Evolutionary conservation across 2,329 filamentous ascomycete species (phyloP).

Genomic region (Ophiosphaerella herpotricha): DNA sequence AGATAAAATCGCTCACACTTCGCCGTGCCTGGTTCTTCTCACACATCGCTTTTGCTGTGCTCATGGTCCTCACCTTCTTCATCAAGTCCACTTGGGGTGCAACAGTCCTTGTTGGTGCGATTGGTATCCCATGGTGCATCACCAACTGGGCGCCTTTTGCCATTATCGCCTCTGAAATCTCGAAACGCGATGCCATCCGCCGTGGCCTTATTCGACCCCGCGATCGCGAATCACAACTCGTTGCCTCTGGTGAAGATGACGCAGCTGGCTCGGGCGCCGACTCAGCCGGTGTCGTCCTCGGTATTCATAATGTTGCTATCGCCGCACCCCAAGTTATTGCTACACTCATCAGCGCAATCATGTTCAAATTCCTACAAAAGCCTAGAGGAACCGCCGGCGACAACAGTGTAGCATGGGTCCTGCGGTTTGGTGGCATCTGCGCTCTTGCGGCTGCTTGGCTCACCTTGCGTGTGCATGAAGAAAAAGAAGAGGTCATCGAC

Average conservation of each 20-base stretch:
- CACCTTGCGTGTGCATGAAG: conserved; percentile 69
- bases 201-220: conserved; percentile 54
- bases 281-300: conserved; percentile 86
- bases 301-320: conserved; percentile 94
- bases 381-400: conserved; percentile 83
- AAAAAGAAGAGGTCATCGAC: conserved; percentile 43
- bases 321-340: conserved; percentile 90
- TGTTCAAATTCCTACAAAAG: conserved; percentile 87
- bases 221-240: conserved; percentile 45
- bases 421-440: conserved; percentile 80
- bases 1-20: conserved; percentile 83
- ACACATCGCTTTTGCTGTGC: conserved; percentile 78
- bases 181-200: conserved; percentile 73
- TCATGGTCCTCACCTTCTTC: conserved; percentile 83
- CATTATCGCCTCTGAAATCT: conserved; percentile 91
- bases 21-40: conserved; percentile 86
- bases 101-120: conserved; percentile 76
- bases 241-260: conserved; percentile 55
- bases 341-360: conserved; percentile 78
- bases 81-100: conserved; percentile 73
- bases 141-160: conserved; percentile 95
- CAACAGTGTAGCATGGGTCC: conserved; percentile 82
- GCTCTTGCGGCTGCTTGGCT: conserved; percentile 78
- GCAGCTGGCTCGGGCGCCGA: conserved; percentile 61
- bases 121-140: conserved; percentile 90